phyloP scores from a whole-genome alignment of 768 basidiomycete species.

The Tubosaeta sp. region DNA sequence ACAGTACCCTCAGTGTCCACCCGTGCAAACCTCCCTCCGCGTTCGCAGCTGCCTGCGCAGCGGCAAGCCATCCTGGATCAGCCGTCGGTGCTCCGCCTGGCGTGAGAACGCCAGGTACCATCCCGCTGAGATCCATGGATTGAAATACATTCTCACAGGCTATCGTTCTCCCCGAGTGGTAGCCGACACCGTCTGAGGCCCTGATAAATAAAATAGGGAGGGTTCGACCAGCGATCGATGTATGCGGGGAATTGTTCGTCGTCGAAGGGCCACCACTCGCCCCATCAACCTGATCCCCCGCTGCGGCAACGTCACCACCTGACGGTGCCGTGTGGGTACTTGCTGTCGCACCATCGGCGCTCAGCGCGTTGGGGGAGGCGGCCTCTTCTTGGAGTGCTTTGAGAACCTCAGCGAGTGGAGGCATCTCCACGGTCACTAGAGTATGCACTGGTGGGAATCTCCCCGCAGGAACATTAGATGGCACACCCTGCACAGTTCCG shows the following conservation, averaged over 20 bases:
- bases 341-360: conserved; percentile 34
- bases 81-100: conserved; percentile 42
- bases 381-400: conserved; percentile 74
- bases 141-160: conserved; percentile 80
- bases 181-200: conserved; percentile 79
- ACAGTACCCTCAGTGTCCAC: conserved; percentile 81
- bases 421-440: conserved; percentile 84
- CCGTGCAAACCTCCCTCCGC: conserved; percentile 66
- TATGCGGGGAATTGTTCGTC: conserved; percentile 30
- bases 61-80: conserved; percentile 69
- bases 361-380: conserved; percentile 36
- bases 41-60: conserved; percentile 64
- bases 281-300: conserved; percentile 29
- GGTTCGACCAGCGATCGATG: conserved; percentile 62
- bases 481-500: conserved; percentile 13
- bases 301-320: conserved; percentile 18
- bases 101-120: conserved; percentile 41
- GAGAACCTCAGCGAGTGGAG: conserved; percentile 68
- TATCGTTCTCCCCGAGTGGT: conserved; percentile 82
- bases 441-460: conserved; percentile 67
- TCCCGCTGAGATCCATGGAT: conserved; percentile 55
- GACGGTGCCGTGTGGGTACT: conserved; percentile 33
- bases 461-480: conserved; percentile 30
- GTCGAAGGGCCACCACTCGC: conserved; percentile 16
- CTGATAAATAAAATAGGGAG: conserved; percentile 81